Conservation (phyloP, 2,329 filamentous ascomycete species). For the Fusarium longipes region DNA sequence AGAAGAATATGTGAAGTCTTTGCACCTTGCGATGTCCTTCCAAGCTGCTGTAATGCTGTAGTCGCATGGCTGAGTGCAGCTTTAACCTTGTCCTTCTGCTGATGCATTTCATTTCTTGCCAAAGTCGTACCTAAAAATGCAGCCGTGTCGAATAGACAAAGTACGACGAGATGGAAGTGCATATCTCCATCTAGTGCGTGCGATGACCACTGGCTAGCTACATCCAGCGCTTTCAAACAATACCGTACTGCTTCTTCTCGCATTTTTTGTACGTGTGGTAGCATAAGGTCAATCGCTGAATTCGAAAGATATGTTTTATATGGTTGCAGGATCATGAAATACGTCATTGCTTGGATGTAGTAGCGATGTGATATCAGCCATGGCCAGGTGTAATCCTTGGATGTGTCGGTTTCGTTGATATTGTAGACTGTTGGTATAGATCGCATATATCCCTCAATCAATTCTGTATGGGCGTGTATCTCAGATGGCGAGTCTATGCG, state of each 20-base stretch:
- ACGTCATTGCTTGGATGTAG: conserved; percentile 20
- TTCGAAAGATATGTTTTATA: conserved; percentile 1
- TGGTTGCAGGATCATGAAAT: conserved; percentile 17
- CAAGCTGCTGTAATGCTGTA: not conserved
- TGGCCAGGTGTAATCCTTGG: not conserved
- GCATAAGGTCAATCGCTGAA: rapidly evolving
- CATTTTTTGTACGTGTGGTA: not conserved
- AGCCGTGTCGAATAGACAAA: conserved; percentile 10
- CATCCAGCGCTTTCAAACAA: not conserved
- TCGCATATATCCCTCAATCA: not conserved
- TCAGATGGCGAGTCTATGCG: not conserved
- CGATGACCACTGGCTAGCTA: conserved; percentile 9
- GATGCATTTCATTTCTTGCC: not conserved
- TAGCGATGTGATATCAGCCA: conserved; percentile 16
- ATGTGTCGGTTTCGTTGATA: not conserved
- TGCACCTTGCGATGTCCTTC: not conserved
- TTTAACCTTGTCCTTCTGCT: not conserved
- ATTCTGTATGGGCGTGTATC: not conserved
- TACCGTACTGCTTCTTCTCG: not conserved
- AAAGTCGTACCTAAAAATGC: conserved; percentile 10
- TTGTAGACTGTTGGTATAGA: not conserved
- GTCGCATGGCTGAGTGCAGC: not conserved
- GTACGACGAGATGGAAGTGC: conserved; percentile 7
- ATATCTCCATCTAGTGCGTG: conserved; percentile 1
- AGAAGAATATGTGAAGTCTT: conserved; percentile 5